These are phyloP conservation scores for Leishmania mexicana DNA, from an alignment of 208 protist species.

Conservation along the genomic window DNA sequence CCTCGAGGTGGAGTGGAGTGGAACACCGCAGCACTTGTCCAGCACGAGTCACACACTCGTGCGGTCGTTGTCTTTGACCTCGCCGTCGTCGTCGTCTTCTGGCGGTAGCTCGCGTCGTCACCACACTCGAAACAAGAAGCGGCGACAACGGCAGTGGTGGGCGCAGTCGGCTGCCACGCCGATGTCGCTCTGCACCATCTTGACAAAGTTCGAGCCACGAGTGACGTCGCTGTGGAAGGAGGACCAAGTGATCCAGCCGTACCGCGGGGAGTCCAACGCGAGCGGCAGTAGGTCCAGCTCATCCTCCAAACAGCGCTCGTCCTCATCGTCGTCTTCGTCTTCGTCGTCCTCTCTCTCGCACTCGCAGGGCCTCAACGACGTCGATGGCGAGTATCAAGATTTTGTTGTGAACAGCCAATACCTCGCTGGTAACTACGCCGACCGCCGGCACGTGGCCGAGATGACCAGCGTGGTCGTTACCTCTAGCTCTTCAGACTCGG, in stretches of 20 bases:
- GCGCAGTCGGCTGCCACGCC: slow-evolving; percentile 42
- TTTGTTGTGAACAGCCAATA: slow-evolving; percentile 66
- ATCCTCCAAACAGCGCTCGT: slow-evolving; percentile 26
- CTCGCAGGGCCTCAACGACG: slow-evolving; percentile 8
- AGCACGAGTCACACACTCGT: slow-evolving; percentile 15
- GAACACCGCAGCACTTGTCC: slow-evolving; percentile 25
- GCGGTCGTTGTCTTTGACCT: slow-evolving; percentile 21
- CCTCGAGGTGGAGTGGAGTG: slow-evolving; percentile 24
- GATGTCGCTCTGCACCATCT: slow-evolving; percentile 64
- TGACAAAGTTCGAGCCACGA: slow-evolving; percentile 59
- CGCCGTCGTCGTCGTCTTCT: slow-evolving; percentile 22
- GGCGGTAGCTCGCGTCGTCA: slow-evolving; percentile 7
- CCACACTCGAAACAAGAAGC: slow-evolving; percentile 20
- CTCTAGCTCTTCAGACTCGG: slow-evolving; percentile 14
- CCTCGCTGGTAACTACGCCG: slow-evolving; percentile 54
- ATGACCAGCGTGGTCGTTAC: slow-evolving; percentile 33
- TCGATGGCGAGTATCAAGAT: slow-evolving; percentile 46
- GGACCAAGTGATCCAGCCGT: slow-evolving; percentile 77
- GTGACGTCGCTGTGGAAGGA: slow-evolving; percentile 57
- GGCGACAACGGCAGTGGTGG: slow-evolving; percentile 20
- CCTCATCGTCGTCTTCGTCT: slow-evolving; percentile 19
- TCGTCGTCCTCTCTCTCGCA: slow-evolving; percentile 6
- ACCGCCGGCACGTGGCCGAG: slow-evolving; percentile 33
- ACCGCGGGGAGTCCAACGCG: slow-evolving; percentile 53
- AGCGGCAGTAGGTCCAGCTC: slow-evolving; percentile 23